Conservation (phyloP, 495 filamentous ascomycete species). For the Lichina pygmaea region DNA sequence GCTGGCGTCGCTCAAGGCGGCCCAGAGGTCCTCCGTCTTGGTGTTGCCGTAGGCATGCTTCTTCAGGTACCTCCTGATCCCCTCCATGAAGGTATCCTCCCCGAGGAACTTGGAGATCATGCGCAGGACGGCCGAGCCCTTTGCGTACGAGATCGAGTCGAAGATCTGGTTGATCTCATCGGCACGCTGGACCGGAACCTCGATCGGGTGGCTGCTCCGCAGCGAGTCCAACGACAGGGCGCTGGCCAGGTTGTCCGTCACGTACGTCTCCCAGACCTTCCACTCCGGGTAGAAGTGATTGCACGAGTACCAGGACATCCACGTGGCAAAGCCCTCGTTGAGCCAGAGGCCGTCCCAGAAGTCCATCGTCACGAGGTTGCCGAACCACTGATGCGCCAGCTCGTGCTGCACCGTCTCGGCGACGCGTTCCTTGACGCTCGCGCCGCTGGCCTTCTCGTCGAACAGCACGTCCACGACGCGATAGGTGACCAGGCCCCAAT, state of each 20-base stretch:
- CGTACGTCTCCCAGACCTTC: constrained; percentile 96
- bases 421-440: constrained; percentile 78
- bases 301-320: constrained; percentile 49
- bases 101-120: constrained; percentile 95
- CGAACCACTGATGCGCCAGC: constrained; percentile 96
- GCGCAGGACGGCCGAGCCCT: constrained; percentile 82
- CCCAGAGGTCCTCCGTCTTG: constrained; percentile 74
- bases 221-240: constrained; percentile 74
- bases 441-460: constrained; percentile 74
- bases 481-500: constrained; percentile 95
- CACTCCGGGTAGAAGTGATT: constrained; percentile 86
- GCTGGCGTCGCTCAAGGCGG: constrained; percentile 65
- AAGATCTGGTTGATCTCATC: constrained; percentile 98
- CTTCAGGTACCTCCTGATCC: constrained; percentile 74
- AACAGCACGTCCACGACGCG: constrained; percentile 74
- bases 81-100: constrained; percentile 81
- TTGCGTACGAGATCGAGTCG: constrained; percentile 91
- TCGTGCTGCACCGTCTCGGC: constrained; percentile 93
- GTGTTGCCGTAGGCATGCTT: constrained; percentile 81
- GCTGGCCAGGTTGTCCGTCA: constrained; percentile 70
- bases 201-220: constrained; percentile 86
- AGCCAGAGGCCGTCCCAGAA: constrained; percentile 99
- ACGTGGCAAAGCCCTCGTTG: constrained; percentile 94
- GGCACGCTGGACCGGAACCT: constrained; percentile 83
- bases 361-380: constrained; percentile 97